Evolutionary conservation across 768 basidiomycete species (phyloP).

Genomic region (Lactifluus echinatus): DNA sequence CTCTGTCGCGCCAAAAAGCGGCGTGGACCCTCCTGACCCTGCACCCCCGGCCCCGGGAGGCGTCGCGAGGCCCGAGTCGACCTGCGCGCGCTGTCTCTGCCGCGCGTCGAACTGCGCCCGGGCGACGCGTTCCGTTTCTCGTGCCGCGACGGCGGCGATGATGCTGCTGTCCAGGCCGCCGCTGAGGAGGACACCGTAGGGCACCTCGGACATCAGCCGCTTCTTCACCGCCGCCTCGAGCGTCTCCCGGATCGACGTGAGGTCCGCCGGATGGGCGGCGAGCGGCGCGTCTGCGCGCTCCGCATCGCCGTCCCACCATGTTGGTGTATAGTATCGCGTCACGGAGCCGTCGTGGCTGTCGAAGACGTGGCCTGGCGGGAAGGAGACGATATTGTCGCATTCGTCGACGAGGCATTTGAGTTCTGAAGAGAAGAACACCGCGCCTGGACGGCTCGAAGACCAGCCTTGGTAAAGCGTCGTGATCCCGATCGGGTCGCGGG

Average conservation of each 20-base stretch:
- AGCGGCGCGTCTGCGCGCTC: conserved; percentile 47
- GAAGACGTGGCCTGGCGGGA: conserved; percentile 96
- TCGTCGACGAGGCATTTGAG: conserved; percentile 87
- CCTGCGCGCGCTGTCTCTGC: conserved; percentile 47
- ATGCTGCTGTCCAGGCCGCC: conserved; percentile 94
- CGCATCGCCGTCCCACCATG: conserved; percentile 83
- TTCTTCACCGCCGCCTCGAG: conserved; percentile 91
- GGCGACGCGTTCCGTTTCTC: conserved; percentile 90
- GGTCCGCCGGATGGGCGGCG: conserved; percentile 54
- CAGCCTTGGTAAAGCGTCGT: conserved; percentile 99
- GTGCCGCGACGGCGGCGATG: conserved; percentile 89
- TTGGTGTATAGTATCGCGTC: conserved; percentile 76
- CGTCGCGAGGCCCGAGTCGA: conserved; percentile 47
- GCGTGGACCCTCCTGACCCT: too few species aligned
- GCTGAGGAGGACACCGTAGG: conserved; percentile 91
- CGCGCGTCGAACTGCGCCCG: conserved; percentile 68
- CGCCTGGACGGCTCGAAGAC: conserved; percentile 73
- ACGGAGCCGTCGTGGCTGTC: conserved; percentile 77
- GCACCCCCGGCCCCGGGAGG: conserved; percentile 33
- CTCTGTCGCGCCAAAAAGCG: too few species aligned
- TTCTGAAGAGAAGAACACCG: conserved; percentile 90
- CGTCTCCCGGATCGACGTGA: conserved; percentile 63
- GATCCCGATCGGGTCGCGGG: conserved; percentile 94
- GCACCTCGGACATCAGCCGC: conserved; percentile 95
- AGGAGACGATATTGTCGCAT: conserved; percentile 89